phyloP scores from a whole-genome alignment of 768 basidiomycete genomes.

The Tulasnella sp. region DNA sequence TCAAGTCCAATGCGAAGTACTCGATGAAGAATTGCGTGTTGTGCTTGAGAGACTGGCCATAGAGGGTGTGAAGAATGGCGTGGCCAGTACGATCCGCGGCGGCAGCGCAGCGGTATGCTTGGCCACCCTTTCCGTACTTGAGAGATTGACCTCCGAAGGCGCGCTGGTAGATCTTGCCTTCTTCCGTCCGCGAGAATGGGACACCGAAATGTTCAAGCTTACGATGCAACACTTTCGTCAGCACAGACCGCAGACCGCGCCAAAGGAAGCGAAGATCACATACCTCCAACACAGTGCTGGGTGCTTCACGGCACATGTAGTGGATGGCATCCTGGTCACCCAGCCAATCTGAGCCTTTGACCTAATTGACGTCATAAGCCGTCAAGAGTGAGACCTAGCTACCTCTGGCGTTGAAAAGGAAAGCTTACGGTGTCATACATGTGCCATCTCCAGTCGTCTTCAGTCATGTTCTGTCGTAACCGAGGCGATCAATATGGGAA shows the following conservation, averaged over 20 bases:
- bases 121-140: constrained; percentile 95
- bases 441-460: constrained; percentile 99
- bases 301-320: constrained; percentile 99
- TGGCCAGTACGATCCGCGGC: constrained; percentile 99
- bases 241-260: background rate
- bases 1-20: constrained; percentile 97
- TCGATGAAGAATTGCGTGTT: constrained; percentile 99
- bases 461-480: constrained; percentile 77
- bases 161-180: constrained; percentile 99
- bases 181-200: constrained; percentile 95
- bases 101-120: constrained; percentile 97
- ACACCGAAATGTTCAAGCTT: constrained; percentile 98
- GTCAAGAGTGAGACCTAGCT: constrained; percentile 1
- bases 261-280: constrained; percentile 13
- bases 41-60: constrained; percentile 97
- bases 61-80: constrained; percentile 95
- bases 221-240: constrained; percentile 7
- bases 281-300: constrained; percentile 85
- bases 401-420: background rate
- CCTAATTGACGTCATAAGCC: constrained; percentile 35
- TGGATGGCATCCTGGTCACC: constrained; percentile 99
- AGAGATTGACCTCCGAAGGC: constrained; percentile 98
- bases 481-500: constrained; percentile 16
- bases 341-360: constrained; percentile 99
- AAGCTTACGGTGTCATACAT: constrained; percentile 85